Conservation (phyloP, 1,284 basidiomycete species). For the Hortiboletus rubellus region DNA sequence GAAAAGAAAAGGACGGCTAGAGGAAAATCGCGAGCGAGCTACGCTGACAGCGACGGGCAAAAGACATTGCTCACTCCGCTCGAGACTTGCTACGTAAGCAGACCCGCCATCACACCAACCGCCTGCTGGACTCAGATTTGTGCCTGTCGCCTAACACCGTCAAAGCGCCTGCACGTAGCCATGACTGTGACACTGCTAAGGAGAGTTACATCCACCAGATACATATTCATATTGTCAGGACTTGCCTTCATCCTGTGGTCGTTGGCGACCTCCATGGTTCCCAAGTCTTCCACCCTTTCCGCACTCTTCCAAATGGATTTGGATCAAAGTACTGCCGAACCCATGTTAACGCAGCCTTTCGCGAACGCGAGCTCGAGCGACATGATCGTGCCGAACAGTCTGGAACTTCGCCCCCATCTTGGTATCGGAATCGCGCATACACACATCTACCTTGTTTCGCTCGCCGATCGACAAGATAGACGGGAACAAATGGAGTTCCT, state of each 20-base stretch:
- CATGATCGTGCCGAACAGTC: slow-evolving; percentile 35
- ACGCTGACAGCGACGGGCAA: no score
- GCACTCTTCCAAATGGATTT: slow-evolving; percentile 17
- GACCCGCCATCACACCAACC: no score
- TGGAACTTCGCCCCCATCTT: not conserved
- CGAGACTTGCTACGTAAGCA: no score
- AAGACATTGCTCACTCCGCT: no score
- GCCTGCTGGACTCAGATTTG: no score
- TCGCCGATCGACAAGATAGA: slow-evolving; percentile 23
- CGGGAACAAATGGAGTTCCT: slow-evolving; percentile 28
- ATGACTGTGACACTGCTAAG: slow-evolving; percentile 35
- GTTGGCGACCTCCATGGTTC: slow-evolving; percentile 12
- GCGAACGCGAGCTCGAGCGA: slow-evolving; percentile 22
- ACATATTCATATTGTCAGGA: slow-evolving; percentile 27
- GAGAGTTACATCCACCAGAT: slow-evolving; percentile 21
- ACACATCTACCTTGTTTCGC: slow-evolving; percentile 58
- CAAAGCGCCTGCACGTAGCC: slow-evolving; percentile 26
- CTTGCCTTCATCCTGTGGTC: slow-evolving; percentile 30
- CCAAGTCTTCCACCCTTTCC: slow-evolving; percentile 13
- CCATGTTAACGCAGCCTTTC: not conserved
- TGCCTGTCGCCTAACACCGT: not conserved
- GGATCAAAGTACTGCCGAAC: not conserved
- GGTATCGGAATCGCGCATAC: slow-evolving; percentile 19
- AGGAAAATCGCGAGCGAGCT: no score
- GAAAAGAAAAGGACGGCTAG: no score